Conservation (phyloP, 495 filamentous ascomycete species). For the Aspergillus coremiiformis region DNA sequence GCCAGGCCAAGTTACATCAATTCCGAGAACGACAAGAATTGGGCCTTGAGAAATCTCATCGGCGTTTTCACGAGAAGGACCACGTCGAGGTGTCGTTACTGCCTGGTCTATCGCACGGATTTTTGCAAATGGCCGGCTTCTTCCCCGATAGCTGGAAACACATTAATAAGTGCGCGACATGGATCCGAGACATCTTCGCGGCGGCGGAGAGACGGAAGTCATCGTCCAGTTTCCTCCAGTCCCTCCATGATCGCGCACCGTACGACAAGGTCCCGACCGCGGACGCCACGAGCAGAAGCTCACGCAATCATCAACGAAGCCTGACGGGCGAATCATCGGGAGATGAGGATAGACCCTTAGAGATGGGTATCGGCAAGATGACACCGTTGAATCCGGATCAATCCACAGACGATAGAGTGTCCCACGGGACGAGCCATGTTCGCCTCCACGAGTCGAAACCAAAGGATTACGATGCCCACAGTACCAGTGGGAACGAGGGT, state of each 20-base stretch:
- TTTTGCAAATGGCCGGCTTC: constrained; percentile 78
- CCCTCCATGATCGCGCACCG: neutral
- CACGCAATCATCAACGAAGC: constrained; percentile 33
- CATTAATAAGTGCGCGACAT: constrained; percentile 63
- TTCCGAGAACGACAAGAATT: constrained; percentile 56
- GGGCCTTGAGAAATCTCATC: constrained; percentile 45
- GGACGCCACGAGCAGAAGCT: neutral
- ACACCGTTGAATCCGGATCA: constrained; percentile 18
- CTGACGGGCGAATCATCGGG: constrained; percentile 58
- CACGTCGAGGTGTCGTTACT: constrained; percentile 76
- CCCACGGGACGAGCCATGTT: neutral
- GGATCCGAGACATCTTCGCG: constrained; percentile 69
- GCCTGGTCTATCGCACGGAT: constrained; percentile 85
- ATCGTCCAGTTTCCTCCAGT: constrained; percentile 16
- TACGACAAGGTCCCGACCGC: neutral
- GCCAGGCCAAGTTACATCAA: constrained; percentile 68
- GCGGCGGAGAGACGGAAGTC: constrained; percentile 34
- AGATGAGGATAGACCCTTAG: constrained; percentile 71
- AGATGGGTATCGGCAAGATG: constrained; percentile 57
- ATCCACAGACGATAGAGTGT: neutral
- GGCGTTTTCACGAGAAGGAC: constrained; percentile 64
- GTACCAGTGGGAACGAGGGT: neutral
- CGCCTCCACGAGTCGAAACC: neutral
- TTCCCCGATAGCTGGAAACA: constrained; percentile 84
- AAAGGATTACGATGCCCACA: constrained; percentile 15